Evolutionary conservation across 2,329 filamentous ascomycete species (phyloP).

Genomic region (Pseudocercospora cruenta): DNA sequence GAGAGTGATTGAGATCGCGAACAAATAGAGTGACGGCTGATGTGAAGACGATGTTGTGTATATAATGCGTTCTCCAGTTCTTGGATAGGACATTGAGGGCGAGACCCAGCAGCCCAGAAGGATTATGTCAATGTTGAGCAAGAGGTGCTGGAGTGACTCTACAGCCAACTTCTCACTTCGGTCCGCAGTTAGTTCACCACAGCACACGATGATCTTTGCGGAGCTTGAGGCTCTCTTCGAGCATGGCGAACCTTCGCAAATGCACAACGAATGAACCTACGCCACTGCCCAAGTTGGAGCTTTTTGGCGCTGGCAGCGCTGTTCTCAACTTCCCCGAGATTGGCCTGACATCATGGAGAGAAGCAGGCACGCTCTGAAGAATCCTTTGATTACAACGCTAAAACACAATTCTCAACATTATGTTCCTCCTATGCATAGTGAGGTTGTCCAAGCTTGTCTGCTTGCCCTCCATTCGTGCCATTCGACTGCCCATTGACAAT

Average conservation of each 20-base stretch:
- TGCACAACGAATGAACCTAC: too few species aligned
- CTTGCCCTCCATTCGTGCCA: conserved; percentile 13
- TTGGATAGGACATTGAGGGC: not conserved
- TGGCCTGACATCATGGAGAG: not conserved
- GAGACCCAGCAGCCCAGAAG: not conserved
- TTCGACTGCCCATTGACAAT: conserved; percentile 19
- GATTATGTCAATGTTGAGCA: not conserved
- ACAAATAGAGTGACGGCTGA: conserved; percentile 3
- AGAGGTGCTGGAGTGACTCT: not conserved
- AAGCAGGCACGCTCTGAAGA: not conserved
- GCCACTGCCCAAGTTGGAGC: too few species aligned
- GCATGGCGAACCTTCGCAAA: too few species aligned
- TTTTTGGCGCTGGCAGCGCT: too few species aligned
- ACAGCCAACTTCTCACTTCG: not conserved
- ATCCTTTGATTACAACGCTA: not conserved
- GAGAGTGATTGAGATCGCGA: conserved; percentile 65
- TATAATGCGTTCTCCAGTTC: not conserved
- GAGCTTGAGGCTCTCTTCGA: too few species aligned
- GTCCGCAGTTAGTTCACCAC: not conserved
- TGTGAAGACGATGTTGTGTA: not conserved
- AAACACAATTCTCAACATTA: not conserved
- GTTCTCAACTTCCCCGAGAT: not conserved
- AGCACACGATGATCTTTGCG: too few species aligned
- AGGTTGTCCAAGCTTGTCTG: conserved; percentile 22
- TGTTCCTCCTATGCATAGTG: conserved; percentile 20